Evolutionary conservation across 202 grass and related monocot species (phyloP), one percentile per base, ranked within the genome.

Genomic region (Setaria viridis): DNA sequence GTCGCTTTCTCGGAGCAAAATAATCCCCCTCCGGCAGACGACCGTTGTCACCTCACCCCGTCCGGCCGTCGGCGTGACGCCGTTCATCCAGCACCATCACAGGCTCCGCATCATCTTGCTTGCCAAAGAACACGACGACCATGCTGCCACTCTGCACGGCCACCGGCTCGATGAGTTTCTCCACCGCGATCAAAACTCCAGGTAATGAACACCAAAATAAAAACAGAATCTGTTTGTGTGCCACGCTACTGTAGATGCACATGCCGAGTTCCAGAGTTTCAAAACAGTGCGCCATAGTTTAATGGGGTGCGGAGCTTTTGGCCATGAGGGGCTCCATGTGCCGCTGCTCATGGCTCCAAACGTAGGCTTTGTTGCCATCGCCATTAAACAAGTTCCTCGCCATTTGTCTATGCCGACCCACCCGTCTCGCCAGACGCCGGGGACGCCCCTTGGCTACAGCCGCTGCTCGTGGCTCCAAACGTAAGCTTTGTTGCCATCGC

Each of bases 271-370:
- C 37, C 62, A 30, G 17, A 59, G 47, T 84, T 77, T 70, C 55
- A 57, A 77, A 88, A 77, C 85, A 84, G 68, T 69, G 68, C 75
- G 33, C 3, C 17, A 48, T 84, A 68, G 57, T 77, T 57, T 82
- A 71, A 59, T 72, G 21, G 80, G 80, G 80, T 3, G 67, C 39
- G 21, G 68, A 76, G 81, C 85, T 81, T 85, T 85, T 66, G 85
- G 81, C 55, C 81, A 76, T n/a, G 85, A 91, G 81, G 85, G 76
- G 81, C 75, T 84, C 80, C 85, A 91, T 85, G 89, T 91, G 89
- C 53, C 76, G 43, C 35, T 30, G 85, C 80, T 81, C 85, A 81
- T 91, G 81, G 62, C 89, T 91, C 89, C 81, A 88, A 91, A 85
- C 89, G 50, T 85, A 88, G 85, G 77, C 76, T 88, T 91, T 77